phyloP scores from a whole-genome alignment of 768 basidiomycete genomes.

The Lactifluus subvellereus region DNA sequence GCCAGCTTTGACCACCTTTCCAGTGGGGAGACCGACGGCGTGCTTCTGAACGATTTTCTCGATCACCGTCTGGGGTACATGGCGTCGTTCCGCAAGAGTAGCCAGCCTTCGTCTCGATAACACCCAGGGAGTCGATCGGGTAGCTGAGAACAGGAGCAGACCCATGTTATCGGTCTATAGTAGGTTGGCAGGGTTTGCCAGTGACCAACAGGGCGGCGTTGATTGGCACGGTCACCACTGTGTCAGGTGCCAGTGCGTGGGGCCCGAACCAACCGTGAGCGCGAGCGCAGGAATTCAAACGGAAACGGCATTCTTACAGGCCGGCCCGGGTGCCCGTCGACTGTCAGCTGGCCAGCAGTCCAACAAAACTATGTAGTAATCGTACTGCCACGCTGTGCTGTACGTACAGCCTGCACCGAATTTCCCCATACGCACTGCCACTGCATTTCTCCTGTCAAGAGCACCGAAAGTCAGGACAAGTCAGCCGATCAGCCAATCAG shows the following conservation, averaged over 20 bases:
- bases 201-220: neutral
- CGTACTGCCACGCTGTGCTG: no score
- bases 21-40: conserved; percentile 80
- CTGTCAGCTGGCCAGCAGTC: neutral
- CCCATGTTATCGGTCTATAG: conserved; percentile 4
- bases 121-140: neutral
- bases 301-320: neutral
- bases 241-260: no score
- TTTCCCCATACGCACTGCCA: neutral
- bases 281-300: no score
- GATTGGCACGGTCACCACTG: neutral
- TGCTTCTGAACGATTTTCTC: conserved; percentile 99
- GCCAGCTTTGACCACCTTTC: conserved; percentile 80
- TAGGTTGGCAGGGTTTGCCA: neutral
- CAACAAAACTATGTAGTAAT: no score
- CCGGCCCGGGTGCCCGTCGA: neutral
- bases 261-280: no score
- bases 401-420: neutral
- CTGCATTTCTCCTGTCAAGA: neutral
- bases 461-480: neutral
- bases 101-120: conserved; percentile 14
- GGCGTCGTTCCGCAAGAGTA: conserved; percentile 29
- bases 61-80: conserved; percentile 77
- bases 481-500: neutral
- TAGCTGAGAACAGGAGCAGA: neutral